These are phyloP conservation scores for Coffea canephora DNA, from an alignment of 257 asterid genomes.

Conservation along the genomic window DNA sequence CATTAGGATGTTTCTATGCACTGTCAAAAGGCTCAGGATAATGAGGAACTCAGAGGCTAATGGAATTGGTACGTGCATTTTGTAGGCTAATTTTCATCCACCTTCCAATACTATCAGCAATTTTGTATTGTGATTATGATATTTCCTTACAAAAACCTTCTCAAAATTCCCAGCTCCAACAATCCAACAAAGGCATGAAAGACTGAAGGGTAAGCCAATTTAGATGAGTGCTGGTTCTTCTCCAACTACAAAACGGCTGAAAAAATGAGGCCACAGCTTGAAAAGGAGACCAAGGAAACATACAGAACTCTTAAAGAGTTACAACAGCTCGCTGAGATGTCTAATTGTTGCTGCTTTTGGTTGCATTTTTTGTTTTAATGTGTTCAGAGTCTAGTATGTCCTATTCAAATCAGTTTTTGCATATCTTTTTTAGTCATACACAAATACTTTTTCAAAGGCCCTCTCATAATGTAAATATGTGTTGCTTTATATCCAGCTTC, in stretches of 20 bases:
- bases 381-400: constrained; percentile 13
- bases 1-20: constrained; percentile 72
- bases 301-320: neutral
- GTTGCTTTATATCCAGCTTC: constrained; percentile 3
- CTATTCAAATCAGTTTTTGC: constrained; percentile 17
- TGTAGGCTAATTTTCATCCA: constrained; percentile 13
- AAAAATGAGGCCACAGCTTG: neutral
- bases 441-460: constrained; percentile 15
- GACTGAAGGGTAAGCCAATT: constrained; percentile 19
- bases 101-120: neutral
- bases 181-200: constrained; percentile 19
- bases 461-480: constrained; percentile 52
- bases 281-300: neutral
- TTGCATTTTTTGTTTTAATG: constrained; percentile 1
- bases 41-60: constrained; percentile 79
- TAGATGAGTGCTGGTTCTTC: constrained; percentile 2
- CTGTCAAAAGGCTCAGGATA: constrained; percentile 79
- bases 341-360: neutral
- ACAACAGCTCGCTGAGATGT: neutral
- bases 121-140: neutral
- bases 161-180: constrained; percentile 10
- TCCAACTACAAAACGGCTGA: constrained; percentile 6
- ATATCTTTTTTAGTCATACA: constrained; percentile 28
- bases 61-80: constrained; percentile 62
- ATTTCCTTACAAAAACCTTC: neutral